These are phyloP conservation scores for Arthrobotrys megalospora DNA, from an alignment of 2,329 filamentous ascomycete genomes.

Conservation along the genomic window DNA sequence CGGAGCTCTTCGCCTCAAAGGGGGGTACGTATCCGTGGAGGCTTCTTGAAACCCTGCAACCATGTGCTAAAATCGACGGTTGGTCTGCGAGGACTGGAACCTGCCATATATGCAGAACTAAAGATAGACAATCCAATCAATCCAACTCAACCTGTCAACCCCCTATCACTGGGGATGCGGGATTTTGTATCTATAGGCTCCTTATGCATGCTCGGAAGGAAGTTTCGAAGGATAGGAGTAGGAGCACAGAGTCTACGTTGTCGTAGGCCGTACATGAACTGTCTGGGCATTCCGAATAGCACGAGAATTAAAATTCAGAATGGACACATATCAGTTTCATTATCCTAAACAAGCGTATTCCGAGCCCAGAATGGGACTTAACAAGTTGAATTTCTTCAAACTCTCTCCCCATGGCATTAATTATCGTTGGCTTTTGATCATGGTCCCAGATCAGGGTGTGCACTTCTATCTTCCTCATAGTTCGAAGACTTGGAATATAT, in stretches of 20 bases:
- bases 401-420: neutral
- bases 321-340: neutral
- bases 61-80: too few relatives aligned
- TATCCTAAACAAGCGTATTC: conserved; percentile 4
- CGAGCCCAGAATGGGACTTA: neutral
- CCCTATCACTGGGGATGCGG: neutral
- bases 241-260: too few relatives aligned
- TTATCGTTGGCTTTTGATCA: neutral
- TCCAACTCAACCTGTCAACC: too few relatives aligned
- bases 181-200: neutral
- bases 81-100: too few relatives aligned
- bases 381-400: neutral
- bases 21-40: neutral
- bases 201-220: neutral
- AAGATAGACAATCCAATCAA: conserved; percentile 19
- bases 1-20: conserved; percentile 6
- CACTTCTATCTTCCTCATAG: too few relatives aligned
- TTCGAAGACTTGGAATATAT: too few relatives aligned
- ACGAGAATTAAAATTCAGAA: too few relatives aligned
- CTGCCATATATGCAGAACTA: neutral
- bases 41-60: too few relatives aligned
- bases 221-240: too few relatives aligned
- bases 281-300: too few relatives aligned
- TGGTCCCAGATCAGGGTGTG: too few relatives aligned
- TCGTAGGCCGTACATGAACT: too few relatives aligned